Evolutionary conservation across 2,329 filamentous ascomycete species (phyloP), one percentile per base, ranked within the genome.

Genomic region (Acrodontium crateriforme): DNA sequence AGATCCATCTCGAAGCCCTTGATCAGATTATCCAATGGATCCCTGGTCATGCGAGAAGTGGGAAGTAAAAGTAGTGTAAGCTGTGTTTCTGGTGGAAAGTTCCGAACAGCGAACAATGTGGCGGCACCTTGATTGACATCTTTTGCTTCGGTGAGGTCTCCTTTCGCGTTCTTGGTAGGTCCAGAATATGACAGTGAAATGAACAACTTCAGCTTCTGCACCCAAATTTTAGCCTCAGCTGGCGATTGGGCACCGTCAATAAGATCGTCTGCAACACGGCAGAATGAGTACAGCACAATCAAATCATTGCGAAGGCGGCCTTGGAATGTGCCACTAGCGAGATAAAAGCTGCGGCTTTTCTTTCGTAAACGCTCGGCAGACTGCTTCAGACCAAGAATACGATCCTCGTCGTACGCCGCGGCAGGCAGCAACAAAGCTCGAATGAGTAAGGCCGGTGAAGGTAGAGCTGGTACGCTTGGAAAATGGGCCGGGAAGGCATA

Each of bases 321-420:
- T 20, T 70, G 63, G 38, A 84, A 83, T 0, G 72, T 68, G 0
- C 72, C 69, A 37, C 74, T 79, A 0, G 77, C 78, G 5, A 83
- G 57, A 39, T 78, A 80, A 47, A 83, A 82, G 41, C 75, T 81
- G 25, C 76, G 65, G 40, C 76, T 82, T 45, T 82, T 82, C 30
- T 58, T 60, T 27, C 63, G 55, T 6, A 82, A 53, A 5, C 70
- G 63, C 1, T 44, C 39, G 0, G 75, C 66, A 1, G 74, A 72
- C 36, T 78, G 67, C 16, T 60, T 52, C 5, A 81, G 56, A 0
- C 71, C 74, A 3, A 51, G 38, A 9, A 80, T 60, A 4, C 73
- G 66, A 9, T 60, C 53, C 27, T 65, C 60, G 32, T 79, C 67
- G 40, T 76, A 78, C 9, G 54, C 51, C 1, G 50, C 51, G 3